Conservation (phyloP, 2,329 filamentous ascomycete species). For the Fusarium torulosum region DNA sequence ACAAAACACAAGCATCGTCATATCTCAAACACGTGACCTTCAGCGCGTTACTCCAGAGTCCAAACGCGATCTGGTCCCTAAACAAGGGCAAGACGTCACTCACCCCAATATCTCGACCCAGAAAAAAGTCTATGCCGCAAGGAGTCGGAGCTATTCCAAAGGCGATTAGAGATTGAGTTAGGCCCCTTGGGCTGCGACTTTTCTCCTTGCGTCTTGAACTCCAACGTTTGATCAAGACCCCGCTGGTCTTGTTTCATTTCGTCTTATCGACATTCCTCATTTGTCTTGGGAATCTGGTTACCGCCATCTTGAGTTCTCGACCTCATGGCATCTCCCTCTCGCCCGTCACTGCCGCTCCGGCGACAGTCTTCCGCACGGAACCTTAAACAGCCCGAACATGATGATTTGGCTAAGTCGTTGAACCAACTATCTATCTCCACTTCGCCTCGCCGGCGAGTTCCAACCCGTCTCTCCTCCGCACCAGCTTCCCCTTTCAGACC, state of each 20-base stretch:
- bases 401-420: slow-evolving; percentile 58
- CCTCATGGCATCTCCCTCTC: slow-evolving; percentile 50
- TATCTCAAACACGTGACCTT: slow-evolving; percentile 31
- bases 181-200: slow-evolving; percentile 30
- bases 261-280: slow-evolving; percentile 26
- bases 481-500: slow-evolving; percentile 56
- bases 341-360: slow-evolving; percentile 49
- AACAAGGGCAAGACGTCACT: slow-evolving; percentile 41
- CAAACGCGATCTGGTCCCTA: slow-evolving; percentile 33
- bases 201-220: slow-evolving; percentile 25
- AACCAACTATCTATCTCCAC: slow-evolving; percentile 59
- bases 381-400: slow-evolving; percentile 42
- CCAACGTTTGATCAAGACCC: slow-evolving; percentile 17
- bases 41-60: slow-evolving; percentile 33
- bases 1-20: slow-evolving; percentile 29
- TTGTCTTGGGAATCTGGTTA: slow-evolving; percentile 31
- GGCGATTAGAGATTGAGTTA: slow-evolving; percentile 24
- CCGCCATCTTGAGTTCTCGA: neutral
- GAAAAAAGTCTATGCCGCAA: slow-evolving; percentile 17
- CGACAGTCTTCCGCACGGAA: slow-evolving; percentile 53
- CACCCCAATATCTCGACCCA: slow-evolving; percentile 25
- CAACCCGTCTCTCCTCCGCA: slow-evolving; percentile 55
- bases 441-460: slow-evolving; percentile 48
- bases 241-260: slow-evolving; percentile 17
- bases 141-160: slow-evolving; percentile 12